Evolutionary conservation across 257 asterid species (phyloP).

Genomic region (Primulina eburnea): DNA sequence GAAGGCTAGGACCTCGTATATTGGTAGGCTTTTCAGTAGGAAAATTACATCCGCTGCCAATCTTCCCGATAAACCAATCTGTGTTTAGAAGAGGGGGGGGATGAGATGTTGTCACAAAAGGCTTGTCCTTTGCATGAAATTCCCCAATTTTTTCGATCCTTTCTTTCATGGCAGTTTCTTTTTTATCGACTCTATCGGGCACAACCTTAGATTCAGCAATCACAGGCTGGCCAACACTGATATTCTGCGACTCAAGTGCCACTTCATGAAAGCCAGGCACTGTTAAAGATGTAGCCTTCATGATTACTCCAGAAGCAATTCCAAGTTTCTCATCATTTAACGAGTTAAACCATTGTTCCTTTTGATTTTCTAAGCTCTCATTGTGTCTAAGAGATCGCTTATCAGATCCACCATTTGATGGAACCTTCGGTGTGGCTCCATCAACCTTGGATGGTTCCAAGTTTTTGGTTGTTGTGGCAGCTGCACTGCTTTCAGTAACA

Average conservation of each 20-base stretch:
- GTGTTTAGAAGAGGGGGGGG: neutral
- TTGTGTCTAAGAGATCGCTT: no score
- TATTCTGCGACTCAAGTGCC: no score
- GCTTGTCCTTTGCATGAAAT: neutral
- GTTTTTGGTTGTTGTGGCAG: neutral
- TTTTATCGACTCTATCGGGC: constrained; percentile 13
- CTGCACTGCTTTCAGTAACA: neutral
- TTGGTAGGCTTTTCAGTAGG: constrained; percentile 1
- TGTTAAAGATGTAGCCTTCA: no score
- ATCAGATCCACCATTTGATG: no score
- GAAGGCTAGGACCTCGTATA: constrained; percentile 11
- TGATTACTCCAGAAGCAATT: neutral
- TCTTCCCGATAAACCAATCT: constrained; percentile 15
- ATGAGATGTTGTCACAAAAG: neutral
- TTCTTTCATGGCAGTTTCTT: neutral
- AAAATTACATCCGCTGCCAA: neutral
- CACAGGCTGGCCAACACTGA: no score
- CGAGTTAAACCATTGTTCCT: no score
- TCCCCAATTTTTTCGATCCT: constrained; percentile 16
- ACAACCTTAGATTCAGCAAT: neutral
- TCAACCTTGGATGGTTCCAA: no score
- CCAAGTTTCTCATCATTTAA: no score
- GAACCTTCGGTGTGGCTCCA: no score
- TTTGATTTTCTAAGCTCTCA: no score
- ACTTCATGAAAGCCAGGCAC: neutral